Evolutionary conservation across 805 yeast genomes (phyloP).

Genomic region (Candida dendrica): DNA sequence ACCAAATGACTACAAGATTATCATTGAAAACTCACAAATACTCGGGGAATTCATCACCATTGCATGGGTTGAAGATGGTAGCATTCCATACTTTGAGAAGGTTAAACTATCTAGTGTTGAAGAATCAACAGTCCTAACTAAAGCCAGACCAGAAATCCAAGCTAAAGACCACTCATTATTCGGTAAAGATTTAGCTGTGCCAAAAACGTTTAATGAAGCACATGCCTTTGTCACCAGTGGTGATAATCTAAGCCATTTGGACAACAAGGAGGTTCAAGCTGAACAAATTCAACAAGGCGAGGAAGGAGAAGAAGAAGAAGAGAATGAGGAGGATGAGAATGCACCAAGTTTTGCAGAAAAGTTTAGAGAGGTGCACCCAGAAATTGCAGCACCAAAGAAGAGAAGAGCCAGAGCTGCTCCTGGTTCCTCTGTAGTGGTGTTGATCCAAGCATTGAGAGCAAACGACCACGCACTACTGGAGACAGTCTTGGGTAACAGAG

Average conservation of each 20-base stretch:
- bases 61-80: constrained; percentile 59
- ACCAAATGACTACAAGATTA: constrained; percentile 28
- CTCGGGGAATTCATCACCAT: constrained; percentile 32
- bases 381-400: constrained; percentile 19
- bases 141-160: constrained; percentile 34
- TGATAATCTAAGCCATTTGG: constrained; percentile 50
- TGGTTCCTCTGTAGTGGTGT: constrained; percentile 76
- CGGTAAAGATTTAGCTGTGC: constrained; percentile 42
- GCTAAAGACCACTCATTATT: constrained; percentile 33
- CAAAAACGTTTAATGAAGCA: constrained; percentile 53
- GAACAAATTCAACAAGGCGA: constrained; percentile 13
- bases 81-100: constrained; percentile 49
- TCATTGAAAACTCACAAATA: constrained; percentile 24
- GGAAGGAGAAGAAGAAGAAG: constrained; percentile 33
- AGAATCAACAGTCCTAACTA: constrained; percentile 19
- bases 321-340: constrained; percentile 26
- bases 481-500: constrained; percentile 57
- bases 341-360: constrained; percentile 51
- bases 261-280: constrained; percentile 33
- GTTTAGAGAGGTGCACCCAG: constrained; percentile 28
- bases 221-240: constrained; percentile 59
- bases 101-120: constrained; percentile 37
- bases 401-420: constrained; percentile 47
- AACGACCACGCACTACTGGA: constrained; percentile 84
- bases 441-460: constrained; percentile 81